Evolutionary conservation across 805 yeast species (phyloP).

Genomic region (Metschnikowia koreensis): DNA sequence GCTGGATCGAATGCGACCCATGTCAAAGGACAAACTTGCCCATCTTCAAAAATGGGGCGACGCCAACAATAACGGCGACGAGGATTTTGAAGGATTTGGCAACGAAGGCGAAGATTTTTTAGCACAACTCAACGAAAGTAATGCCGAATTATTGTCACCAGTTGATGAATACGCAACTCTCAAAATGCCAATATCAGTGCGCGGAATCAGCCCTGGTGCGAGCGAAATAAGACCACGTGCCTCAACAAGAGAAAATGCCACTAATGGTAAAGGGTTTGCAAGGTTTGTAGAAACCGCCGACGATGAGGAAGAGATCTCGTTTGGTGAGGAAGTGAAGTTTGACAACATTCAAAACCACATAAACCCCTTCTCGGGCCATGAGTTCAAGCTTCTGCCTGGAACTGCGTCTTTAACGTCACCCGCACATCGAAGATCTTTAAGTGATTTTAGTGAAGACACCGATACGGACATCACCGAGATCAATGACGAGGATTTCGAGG

Average conservation of each 20-base stretch:
- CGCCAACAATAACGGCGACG: constrained; percentile 8
- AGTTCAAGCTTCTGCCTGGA: constrained; percentile 14
- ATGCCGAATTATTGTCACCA: constrained; percentile 5
- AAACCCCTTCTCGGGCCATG: neutral
- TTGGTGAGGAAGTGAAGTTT: constrained; percentile 12
- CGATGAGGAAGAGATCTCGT: constrained; percentile 9
- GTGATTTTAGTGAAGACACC: constrained; percentile 39
- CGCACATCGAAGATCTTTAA: constrained; percentile 24
- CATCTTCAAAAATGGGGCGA: constrained; percentile 17
- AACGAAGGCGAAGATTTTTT: constrained; percentile 4
- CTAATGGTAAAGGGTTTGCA: neutral
- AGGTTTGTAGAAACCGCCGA: constrained; percentile 10
- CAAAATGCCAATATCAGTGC: constrained; percentile 3
- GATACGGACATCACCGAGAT: constrained; percentile 41
- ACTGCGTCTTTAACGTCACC: constrained; percentile 17
- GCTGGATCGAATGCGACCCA: constrained; percentile 3
- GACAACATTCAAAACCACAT: neutral
- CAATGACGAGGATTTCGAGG: constrained; percentile 39
- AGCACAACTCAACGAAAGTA: constrained; percentile 7
- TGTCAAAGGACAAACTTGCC: constrained; percentile 5
- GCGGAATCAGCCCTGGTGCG: constrained; percentile 7
- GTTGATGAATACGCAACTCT: constrained; percentile 6
- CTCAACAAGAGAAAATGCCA: neutral
- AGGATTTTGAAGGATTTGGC: constrained; percentile 1
- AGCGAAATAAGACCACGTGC: neutral